Conservation (phyloP, 345 rosid species). For the Cardamine occulta region DNA sequence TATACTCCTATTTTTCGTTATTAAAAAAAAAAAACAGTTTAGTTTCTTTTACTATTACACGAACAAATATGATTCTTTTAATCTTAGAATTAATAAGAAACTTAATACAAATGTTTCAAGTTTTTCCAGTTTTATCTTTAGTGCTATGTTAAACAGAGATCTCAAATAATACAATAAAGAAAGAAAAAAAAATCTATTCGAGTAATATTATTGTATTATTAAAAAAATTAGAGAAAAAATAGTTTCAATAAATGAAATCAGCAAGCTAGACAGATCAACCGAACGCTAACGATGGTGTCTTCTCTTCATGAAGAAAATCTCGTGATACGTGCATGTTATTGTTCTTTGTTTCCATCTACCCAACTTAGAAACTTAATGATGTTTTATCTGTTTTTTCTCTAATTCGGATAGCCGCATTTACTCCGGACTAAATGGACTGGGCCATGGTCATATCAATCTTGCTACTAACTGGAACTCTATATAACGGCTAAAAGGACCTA, state of each 20-base stretch:
- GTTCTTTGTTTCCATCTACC: conserved; percentile 32
- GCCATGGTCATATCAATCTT: neutral
- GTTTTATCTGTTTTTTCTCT: conserved; percentile 7
- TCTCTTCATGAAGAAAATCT: conserved; percentile 17
- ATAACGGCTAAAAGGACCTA: neutral
- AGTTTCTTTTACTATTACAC: neutral
- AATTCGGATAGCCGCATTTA: neutral
- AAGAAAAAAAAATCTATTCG: too few relatives aligned
- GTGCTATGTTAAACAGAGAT: neutral
- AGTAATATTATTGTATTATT: too few relatives aligned
- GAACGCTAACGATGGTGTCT: conserved; percentile 42
- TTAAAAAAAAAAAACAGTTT: neutral
- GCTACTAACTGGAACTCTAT: neutral
- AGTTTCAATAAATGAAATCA: neutral
- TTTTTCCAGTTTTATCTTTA: neutral
- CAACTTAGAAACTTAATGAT: conserved; percentile 21
- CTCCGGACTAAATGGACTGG: neutral
- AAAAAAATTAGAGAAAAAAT: neutral
- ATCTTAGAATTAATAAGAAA: neutral
- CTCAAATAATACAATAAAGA: neutral
- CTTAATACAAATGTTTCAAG: neutral
- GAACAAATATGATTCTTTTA: neutral
- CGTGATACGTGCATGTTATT: conserved; percentile 22
- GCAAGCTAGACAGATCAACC: conserved; percentile 30
- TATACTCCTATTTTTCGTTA: neutral